Percentiles rank a stretch among this genome's conserved stretches.
These are phyloP conservation scores for Cryptosporidium parvum DNA, from an alignment of 169 alveolate species.

Conservation along the genomic window DNA sequence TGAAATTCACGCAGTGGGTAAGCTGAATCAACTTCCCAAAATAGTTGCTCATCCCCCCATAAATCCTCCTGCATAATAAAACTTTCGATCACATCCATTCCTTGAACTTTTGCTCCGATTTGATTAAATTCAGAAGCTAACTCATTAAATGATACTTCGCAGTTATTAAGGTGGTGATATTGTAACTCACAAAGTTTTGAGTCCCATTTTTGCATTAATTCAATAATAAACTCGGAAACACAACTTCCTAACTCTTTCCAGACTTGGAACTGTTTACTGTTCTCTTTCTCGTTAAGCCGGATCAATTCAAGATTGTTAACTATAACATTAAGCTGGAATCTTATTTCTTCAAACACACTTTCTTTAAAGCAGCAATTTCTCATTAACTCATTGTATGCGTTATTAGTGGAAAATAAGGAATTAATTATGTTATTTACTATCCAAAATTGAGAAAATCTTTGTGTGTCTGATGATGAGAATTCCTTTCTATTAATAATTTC, in stretches of 20 bases:
- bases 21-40: constrained; percentile 50
- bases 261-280: neutral
- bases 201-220: constrained; percentile 58
- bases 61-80: constrained; percentile 18
- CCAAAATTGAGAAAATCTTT: constrained; percentile 65
- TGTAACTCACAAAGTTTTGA: constrained; percentile 44
- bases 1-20: constrained; percentile 53
- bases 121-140: constrained; percentile 11
- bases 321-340: constrained; percentile 14
- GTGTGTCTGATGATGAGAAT: neutral
- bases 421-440: constrained; percentile 46
- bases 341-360: constrained; percentile 47
- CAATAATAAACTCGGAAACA: constrained; percentile 26
- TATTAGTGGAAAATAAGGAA: constrained; percentile 35
- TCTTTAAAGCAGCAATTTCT: constrained; percentile 2
- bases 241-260: constrained; percentile 66
- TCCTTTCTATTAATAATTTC: constrained; percentile 10
- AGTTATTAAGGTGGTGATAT: constrained; percentile 35
- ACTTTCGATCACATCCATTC: neutral
- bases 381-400: neutral
- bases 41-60: constrained; percentile 53
- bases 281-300: constrained; percentile 7
- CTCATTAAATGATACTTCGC: constrained; percentile 39
- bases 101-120: neutral
- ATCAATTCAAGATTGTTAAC: constrained; percentile 21